phyloP scores from a whole-genome alignment of 2,329 filamentous ascomycete species.

The Arthrobotrys musiformis region DNA sequence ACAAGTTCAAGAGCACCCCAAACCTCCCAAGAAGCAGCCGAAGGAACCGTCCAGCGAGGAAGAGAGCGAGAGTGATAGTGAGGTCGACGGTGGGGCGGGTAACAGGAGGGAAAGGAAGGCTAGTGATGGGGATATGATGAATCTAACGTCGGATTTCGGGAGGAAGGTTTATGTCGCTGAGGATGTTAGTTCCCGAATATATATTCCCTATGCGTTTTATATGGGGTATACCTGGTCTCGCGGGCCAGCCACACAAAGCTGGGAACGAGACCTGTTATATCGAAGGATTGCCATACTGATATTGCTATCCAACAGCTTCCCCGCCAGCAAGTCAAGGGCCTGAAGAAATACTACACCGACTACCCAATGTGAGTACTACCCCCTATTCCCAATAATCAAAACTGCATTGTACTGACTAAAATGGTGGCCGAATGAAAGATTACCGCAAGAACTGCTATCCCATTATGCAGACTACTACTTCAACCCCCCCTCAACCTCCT shows the following conservation, averaged over 20 bases:
- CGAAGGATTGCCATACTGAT: not conserved
- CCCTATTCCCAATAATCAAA: not conserved
- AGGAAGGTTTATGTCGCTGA: constrained; percentile 54
- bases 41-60: constrained; percentile 40
- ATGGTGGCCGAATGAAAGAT: constrained; percentile 39
- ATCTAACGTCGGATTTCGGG: constrained; percentile 50
- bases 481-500: constrained; percentile 56
- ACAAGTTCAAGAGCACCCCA: constrained; percentile 46
- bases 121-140: constrained; percentile 54
- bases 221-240: no score
- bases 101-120: constrained; percentile 23
- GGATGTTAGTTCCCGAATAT: constrained; percentile 29
- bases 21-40: constrained; percentile 41
- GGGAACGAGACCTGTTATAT: no score
- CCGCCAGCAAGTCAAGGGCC: constrained; percentile 47
- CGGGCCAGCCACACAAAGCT: no score
- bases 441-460: constrained; percentile 58
- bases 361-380: constrained; percentile 42
- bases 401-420: not conserved
- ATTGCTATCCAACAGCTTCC: constrained; percentile 23
- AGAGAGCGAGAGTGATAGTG: constrained; percentile 39
- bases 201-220: not conserved
- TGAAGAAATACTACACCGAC: constrained; percentile 55
- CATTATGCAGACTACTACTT: constrained; percentile 60
- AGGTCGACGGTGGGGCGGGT: constrained; percentile 8